Base-by-base conservation (phyloP, 78 protist species). In the Isochrysis galbana region DNA sequence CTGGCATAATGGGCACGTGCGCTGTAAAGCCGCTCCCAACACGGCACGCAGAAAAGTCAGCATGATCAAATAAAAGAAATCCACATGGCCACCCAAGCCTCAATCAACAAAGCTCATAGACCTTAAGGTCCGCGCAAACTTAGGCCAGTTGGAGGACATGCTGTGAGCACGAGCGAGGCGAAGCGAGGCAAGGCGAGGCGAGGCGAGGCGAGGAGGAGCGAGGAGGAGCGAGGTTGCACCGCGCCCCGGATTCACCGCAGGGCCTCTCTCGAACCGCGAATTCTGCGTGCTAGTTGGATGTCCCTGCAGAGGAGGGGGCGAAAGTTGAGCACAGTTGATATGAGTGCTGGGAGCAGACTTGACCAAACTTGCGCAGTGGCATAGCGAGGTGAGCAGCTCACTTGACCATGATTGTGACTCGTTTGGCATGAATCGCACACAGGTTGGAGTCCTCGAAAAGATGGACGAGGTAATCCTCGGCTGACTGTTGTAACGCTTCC, bases 401-500 rank as follows among this genome's bases (percentile, higher is more conserved):
- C 87, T 78, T 78, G 26, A 41, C 44, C 46, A 78, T 41, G n/a
- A 78, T 91, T 48, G 83, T 78, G 17, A 78, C 87, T 1, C 87
- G 87, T 47, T 78, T n/a, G n/a, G n/a, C n/a, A n/a, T n/a, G n/a
- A n/a, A n/a, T n/a, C n/a, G n/a, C n/a, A n/a, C n/a, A n/a, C 87
- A 78, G 48, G n/a, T 78, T 78, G 34, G 98, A 90, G 90, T 98
- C 99, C 90, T 97, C 99, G 55, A 97, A 96, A 29, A 98, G 95
- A 90, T 97, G 96, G 82, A 97, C 98, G 87, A 98, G 91, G 97
- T 97, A 97, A 14, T 97, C 94, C 94, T 98, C 99, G 22, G 98
- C 91, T 55, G 98, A 98, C 87, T 97, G 98, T 90, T 98, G 99
- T 42, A 98, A 96, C 14, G 99, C 99, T 74, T 74, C 92, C 72